These are phyloP conservation scores for Rhynchospora tenuis DNA, from an alignment of 176 grass and related monocot genomes.

Conservation along the genomic window DNA sequence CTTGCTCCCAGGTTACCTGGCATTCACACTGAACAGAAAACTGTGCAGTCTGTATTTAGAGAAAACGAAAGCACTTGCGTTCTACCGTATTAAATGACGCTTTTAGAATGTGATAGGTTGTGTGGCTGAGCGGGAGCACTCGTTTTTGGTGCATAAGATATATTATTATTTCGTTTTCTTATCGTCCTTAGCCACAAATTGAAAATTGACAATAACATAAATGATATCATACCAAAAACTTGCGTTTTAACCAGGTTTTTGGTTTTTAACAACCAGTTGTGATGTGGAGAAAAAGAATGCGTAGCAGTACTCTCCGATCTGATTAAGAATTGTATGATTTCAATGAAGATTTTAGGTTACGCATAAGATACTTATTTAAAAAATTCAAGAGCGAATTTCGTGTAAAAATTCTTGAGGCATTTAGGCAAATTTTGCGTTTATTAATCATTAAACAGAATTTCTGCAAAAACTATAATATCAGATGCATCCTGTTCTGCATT, in stretches of 20 bases:
- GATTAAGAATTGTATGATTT: not conserved
- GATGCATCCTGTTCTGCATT: not conserved
- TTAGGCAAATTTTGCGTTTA: not conserved
- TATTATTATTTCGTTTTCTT: not conserved
- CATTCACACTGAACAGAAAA: not conserved
- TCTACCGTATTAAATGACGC: conserved; percentile 20
- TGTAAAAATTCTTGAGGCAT: not conserved
- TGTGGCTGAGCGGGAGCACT: not conserved
- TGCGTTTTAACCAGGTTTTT: not conserved
- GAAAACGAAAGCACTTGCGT: not conserved
- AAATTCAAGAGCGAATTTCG: not conserved
- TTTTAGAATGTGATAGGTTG: not conserved
- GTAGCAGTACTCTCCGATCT: not conserved
- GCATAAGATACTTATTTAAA: too few species aligned
- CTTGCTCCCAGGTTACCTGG: conserved; percentile 10
- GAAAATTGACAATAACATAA: not conserved
- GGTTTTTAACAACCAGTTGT: not conserved
- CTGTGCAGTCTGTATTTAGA: not conserved
- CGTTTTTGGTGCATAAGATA: not conserved
- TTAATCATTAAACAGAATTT: not conserved
- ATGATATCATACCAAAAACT: not conserved
- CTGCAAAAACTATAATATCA: not conserved
- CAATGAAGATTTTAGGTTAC: too few species aligned
- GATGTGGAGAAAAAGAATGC: not conserved
- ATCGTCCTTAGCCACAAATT: not conserved